phyloP scores from a whole-genome alignment of 208 protist species.

The Angomonas deanei region DNA sequence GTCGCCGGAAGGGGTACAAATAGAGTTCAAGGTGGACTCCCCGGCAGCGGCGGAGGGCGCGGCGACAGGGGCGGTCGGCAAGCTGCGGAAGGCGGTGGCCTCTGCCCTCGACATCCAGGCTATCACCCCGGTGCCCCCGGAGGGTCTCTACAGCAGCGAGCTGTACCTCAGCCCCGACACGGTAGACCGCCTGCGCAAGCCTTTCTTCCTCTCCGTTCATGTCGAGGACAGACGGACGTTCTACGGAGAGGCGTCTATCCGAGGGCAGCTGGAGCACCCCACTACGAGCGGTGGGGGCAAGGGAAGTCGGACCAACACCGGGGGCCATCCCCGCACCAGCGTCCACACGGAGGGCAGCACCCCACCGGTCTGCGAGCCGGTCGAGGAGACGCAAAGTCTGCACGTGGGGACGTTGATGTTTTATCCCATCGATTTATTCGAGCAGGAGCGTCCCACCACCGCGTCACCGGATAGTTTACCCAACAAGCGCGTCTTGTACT shows the following conservation, averaged over 20 bases:
- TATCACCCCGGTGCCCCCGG: neutral
- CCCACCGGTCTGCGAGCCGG: neutral
- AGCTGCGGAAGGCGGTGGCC: conserved; percentile 11
- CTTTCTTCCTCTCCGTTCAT: conserved; percentile 5
- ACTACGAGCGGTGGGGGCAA: neutral
- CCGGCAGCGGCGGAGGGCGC: neutral
- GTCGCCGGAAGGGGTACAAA: neutral
- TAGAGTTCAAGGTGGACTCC: neutral
- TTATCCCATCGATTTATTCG: conserved; percentile 3
- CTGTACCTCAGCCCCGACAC: neutral
- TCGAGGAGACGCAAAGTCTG: conserved; percentile 1
- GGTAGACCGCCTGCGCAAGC: conserved; percentile 2
- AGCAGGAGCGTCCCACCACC: neutral
- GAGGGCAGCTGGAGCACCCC: conserved; percentile 2
- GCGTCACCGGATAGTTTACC: neutral
- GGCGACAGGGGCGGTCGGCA: conserved; percentile 2
- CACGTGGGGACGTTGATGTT: conserved; percentile 2
- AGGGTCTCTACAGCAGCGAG: neutral
- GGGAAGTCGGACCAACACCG: neutral
- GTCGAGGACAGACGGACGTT: conserved; percentile 7
- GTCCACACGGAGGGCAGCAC: neutral
- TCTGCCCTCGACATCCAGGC: neutral
- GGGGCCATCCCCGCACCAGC: neutral
- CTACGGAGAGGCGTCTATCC: neutral
- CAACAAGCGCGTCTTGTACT: neutral